Conservation (phyloP, 2,329 filamentous ascomycete genomes). For the Alternaria longipes region DNA sequence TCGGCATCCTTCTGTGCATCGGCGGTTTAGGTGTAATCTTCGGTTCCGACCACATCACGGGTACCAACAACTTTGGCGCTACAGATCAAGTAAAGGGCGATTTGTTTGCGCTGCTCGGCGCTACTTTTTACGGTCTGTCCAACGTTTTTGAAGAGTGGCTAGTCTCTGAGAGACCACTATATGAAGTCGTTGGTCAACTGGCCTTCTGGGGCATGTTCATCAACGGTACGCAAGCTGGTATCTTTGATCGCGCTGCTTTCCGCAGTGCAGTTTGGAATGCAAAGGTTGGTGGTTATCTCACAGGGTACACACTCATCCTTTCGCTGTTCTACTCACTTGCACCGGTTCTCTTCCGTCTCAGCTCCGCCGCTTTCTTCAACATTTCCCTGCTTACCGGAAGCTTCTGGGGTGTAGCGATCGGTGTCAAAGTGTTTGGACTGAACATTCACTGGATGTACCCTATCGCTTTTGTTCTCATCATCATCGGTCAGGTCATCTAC, state of each 20-base stretch:
- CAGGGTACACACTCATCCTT: conserved; percentile 88
- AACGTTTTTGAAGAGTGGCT: conserved; percentile 97
- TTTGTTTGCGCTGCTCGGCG: conserved; percentile 87
- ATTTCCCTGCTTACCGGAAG: conserved; percentile 92
- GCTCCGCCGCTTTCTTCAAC: conserved; percentile 93
- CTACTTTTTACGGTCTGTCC: conserved; percentile 87
- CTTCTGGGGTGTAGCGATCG: conserved; percentile 97
- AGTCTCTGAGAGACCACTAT: conserved; percentile 83
- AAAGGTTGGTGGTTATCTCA: conserved; percentile 78
- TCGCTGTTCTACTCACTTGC: conserved; percentile 87
- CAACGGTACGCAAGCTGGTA: conserved; percentile 88
- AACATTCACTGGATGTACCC: conserved; percentile 90
- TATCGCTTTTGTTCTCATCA: conserved; percentile 92
- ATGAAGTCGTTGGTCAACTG: conserved; percentile 92
- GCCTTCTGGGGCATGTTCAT: conserved; percentile 88
- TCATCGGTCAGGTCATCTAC: conserved; percentile 85
- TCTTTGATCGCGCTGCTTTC: conserved; percentile 87
- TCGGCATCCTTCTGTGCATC: conserved; percentile 88
- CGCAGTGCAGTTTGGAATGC: conserved; percentile 54
- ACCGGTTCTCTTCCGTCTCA: conserved; percentile 88
- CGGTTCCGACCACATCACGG: conserved; percentile 84
- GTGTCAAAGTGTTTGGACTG: conserved; percentile 83
- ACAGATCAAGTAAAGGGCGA: conserved; percentile 87
- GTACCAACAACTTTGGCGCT: conserved; percentile 72
- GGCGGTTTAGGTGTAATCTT: conserved; percentile 90